Conservation (phyloP, 2,329 filamentous ascomycete species). For the Aspergillus costaricaensis region DNA sequence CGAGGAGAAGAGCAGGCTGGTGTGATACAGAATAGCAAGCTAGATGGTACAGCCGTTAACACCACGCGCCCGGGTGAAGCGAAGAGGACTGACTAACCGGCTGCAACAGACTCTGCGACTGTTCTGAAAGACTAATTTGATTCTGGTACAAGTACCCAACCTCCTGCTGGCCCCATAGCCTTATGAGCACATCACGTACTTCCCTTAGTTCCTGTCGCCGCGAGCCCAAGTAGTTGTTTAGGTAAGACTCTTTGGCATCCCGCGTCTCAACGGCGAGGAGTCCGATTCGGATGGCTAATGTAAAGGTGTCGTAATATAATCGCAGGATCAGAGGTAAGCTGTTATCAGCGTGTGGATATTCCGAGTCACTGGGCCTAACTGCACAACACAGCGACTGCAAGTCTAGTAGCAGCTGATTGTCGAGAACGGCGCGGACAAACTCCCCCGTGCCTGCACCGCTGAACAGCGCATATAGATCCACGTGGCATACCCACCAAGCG, state of each 20-base stretch:
- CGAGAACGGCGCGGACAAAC: conserved; percentile 51
- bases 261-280: conserved; percentile 47
- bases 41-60: conserved; percentile 15
- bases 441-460: conserved; percentile 55
- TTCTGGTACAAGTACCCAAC: conserved; percentile 39
- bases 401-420: conserved; percentile 51
- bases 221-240: conserved; percentile 25
- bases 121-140: conserved; percentile 39
- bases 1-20: conserved; percentile 54
- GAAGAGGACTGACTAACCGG: conserved; percentile 38
- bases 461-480: conserved; percentile 59
- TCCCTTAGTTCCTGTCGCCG: conserved; percentile 38
- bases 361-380: conserved; percentile 36
- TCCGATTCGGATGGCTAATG: conserved; percentile 49
- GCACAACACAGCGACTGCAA: conserved; percentile 42
- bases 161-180: conserved; percentile 42
- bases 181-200: conserved; percentile 40
- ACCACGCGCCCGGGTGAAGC: conserved; percentile 1
- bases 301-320: conserved; percentile 49
- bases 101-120: conserved; percentile 44
- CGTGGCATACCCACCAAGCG: conserved; percentile 56
- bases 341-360: conserved; percentile 40
- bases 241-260: conserved; percentile 31
- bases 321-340: conserved; percentile 46
- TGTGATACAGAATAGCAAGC: conserved; percentile 51